Evolutionary conservation across 2,329 filamentous ascomycete genomes (phyloP).

Genomic region (Trichoderma polysporum): DNA sequence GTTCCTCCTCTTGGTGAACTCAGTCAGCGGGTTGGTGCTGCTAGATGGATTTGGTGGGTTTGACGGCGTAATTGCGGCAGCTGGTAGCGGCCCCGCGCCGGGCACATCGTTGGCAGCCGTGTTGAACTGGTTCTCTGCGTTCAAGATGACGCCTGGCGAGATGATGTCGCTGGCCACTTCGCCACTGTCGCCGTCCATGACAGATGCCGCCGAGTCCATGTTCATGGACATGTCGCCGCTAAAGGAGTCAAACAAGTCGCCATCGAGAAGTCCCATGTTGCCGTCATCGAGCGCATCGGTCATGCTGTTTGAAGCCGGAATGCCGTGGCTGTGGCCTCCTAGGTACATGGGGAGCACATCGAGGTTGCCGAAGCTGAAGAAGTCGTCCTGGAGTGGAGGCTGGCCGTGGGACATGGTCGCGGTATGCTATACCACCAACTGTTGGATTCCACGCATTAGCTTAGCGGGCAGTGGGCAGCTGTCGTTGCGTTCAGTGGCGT

Average conservation of each 20-base stretch:
- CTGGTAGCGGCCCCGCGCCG: constrained; percentile 44
- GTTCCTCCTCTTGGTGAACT: constrained; percentile 63
- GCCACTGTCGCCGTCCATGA: constrained; percentile 20
- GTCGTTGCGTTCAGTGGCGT: constrained; percentile 15
- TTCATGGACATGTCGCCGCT: constrained; percentile 42
- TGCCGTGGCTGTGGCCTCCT: constrained; percentile 30
- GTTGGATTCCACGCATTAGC: constrained; percentile 31
- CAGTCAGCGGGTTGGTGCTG: constrained; percentile 47
- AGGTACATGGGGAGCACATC: constrained; percentile 30
- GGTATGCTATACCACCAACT: constrained; percentile 18
- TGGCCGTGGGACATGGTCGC: constrained; percentile 39
- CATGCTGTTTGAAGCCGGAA: constrained; percentile 21
- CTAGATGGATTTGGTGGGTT: constrained; percentile 35
- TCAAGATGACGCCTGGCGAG: constrained; percentile 30
- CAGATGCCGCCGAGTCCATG: constrained; percentile 34
- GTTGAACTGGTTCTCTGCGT: constrained; percentile 37
- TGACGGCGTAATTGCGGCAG: constrained; percentile 38
- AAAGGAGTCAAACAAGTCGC: constrained; percentile 11
- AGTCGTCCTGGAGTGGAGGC: constrained; percentile 36
- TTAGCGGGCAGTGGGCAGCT: constrained; percentile 12
- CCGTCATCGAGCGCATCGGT: constrained; percentile 11
- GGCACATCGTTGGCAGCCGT: constrained; percentile 39
- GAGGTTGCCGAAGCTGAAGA: constrained; percentile 39
- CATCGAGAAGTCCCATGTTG: constrained; percentile 21
- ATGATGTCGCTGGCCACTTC: constrained; percentile 23